Evolutionary conservation across 2,329 filamentous ascomycete species (phyloP).

Genomic region (Drechslerella coelobrocha): DNA sequence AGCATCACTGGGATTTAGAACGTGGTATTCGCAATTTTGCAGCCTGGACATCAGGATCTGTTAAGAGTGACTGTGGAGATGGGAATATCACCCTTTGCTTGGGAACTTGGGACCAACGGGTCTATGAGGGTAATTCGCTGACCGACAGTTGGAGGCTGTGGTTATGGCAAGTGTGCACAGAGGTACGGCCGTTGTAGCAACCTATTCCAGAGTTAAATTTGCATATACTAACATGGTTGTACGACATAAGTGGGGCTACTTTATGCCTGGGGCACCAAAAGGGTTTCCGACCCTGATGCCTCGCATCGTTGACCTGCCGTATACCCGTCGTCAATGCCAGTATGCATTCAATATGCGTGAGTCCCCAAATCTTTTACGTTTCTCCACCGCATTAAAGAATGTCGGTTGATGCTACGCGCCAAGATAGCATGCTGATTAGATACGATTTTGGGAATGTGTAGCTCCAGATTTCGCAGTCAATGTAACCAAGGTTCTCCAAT

Average conservation of each 20-base stretch:
- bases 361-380: conserved; percentile 64
- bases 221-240: conserved; percentile 26
- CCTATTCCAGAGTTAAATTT: neutral
- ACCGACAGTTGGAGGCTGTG: conserved; percentile 34
- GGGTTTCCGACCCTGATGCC: conserved; percentile 62
- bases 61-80: conserved; percentile 18
- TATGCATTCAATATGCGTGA: conserved; percentile 76
- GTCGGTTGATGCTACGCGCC: no score
- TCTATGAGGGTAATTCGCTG: conserved; percentile 11
- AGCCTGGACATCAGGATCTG: conserved; percentile 23
- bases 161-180: conserved; percentile 46
- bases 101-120: conserved; percentile 4
- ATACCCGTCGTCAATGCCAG: conserved; percentile 67
- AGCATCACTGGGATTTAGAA: conserved; percentile 20
- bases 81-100: conserved; percentile 7
- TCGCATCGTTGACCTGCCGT: conserved; percentile 54
- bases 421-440: no score
- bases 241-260: conserved; percentile 52
- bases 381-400: no score
- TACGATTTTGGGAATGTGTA: conserved; percentile 76
- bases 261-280: conserved; percentile 59
- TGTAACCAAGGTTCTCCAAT: conserved; percentile 73
- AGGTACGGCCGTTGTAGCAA: conserved; percentile 8
- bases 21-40: conserved; percentile 36
- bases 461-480: conserved; percentile 71